Conservation (phyloP, 2,329 filamentous ascomycete genomes). For the Cladophialophora carrionii region DNA sequence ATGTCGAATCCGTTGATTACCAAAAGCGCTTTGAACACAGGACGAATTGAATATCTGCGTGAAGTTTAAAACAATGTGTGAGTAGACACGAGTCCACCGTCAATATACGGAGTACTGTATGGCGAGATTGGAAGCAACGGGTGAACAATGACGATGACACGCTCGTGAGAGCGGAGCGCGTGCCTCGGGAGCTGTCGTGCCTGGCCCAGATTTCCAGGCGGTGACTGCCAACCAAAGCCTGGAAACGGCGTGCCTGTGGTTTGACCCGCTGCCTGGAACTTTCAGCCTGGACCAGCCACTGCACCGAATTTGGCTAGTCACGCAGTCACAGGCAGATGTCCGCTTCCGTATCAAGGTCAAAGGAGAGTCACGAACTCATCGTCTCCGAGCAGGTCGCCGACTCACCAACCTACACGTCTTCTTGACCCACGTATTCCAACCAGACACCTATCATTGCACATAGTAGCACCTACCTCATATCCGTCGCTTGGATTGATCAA, state of each 20-base stretch:
- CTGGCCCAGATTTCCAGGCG: conserved; percentile 9
- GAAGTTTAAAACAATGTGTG: conserved; percentile 3
- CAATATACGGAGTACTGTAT: no score
- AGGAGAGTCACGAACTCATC: conserved; percentile 9
- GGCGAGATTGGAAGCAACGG: not conserved
- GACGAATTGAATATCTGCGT: not conserved
- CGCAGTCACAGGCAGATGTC: conserved; percentile 3
- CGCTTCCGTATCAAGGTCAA: conserved; percentile 6
- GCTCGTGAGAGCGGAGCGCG: conserved; percentile 13
- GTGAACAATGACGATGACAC: conserved; percentile 19
- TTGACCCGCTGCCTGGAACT: conserved; percentile 8
- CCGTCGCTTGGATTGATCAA: conserved; percentile 7
- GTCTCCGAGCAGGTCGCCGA: conserved; percentile 5
- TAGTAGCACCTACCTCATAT: not conserved
- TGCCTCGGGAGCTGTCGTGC: conserved; percentile 9
- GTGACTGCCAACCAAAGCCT: conserved; percentile 6
- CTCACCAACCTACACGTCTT: conserved; percentile 17
- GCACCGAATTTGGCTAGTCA: conserved; percentile 10
- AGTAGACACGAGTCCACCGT: conserved; percentile 11
- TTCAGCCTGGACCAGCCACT: conserved; percentile 11
- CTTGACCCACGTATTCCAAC: conserved; percentile 8
- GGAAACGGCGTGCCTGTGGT: conserved; percentile 9
- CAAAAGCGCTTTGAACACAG: not conserved
- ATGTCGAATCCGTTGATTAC: not conserved
- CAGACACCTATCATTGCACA: conserved; percentile 2